Percentiles rank a stretch among this genome's conserved stretches.
Evolutionary conservation across 1,284 basidiomycete species (phyloP).

Genomic region (Kwoniella shivajii): DNA sequence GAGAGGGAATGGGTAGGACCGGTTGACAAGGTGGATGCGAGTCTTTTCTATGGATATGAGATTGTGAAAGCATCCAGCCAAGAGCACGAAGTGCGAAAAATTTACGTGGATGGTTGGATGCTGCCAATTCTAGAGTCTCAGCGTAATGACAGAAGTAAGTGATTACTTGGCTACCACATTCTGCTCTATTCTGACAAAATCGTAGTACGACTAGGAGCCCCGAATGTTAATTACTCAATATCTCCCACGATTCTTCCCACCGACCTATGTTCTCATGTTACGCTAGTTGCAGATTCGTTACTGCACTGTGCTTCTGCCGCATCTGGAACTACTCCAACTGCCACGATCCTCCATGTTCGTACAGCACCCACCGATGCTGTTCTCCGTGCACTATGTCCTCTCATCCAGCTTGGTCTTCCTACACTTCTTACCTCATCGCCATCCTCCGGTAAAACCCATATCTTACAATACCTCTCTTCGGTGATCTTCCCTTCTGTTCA

Average conservation of each 20-base stretch:
- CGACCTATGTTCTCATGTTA: slow-evolving; percentile 59
- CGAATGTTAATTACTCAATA: slow-evolving; percentile 1
- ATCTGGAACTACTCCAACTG: slow-evolving; percentile 60
- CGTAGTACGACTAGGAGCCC: slow-evolving; percentile 5
- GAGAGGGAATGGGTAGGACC: slow-evolving; percentile 67
- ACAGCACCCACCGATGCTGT: slow-evolving; percentile 67
- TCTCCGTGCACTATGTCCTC: slow-evolving; percentile 67
- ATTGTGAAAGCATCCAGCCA: slow-evolving; percentile 8
- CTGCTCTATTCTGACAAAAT: neutral
- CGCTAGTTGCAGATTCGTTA: slow-evolving; percentile 25
- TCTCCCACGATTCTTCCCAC: slow-evolving; percentile 18
- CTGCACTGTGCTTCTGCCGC: slow-evolving; percentile 25
- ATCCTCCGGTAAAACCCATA: slow-evolving; percentile 85
- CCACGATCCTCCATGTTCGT: slow-evolving; percentile 59
- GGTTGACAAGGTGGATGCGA: slow-evolving; percentile 62
- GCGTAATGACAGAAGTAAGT: slow-evolving; percentile 63
- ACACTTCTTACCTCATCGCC: slow-evolving; percentile 83
- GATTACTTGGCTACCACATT: slow-evolving; percentile 41
- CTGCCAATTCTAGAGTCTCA: slow-evolving; percentile 68
- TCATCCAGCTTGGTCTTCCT: slow-evolving; percentile 71
- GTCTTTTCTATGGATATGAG: slow-evolving; percentile 31
- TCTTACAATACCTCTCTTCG: slow-evolving; percentile 75
- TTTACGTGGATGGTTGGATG: slow-evolving; percentile 72
- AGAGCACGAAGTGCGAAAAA: slow-evolving; percentile 37
- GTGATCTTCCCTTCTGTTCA: slow-evolving; percentile 58